phyloP scores from a whole-genome alignment of 1,139 yeast species.

The Hansenula sp. region DNA sequence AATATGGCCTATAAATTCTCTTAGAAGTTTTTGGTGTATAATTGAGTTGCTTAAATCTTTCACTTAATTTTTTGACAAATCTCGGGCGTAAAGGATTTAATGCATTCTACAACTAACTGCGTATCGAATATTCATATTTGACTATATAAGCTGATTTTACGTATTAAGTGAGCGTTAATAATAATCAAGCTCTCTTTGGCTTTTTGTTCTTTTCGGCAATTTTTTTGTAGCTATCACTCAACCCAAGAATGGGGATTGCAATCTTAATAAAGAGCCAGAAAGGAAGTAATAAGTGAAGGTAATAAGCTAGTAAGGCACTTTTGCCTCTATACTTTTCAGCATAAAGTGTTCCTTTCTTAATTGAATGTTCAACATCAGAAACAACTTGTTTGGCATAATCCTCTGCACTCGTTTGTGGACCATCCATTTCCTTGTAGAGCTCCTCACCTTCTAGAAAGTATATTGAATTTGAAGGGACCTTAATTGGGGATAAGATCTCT shows the following conservation, averaged over 20 bases:
- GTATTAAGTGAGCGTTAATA: too few species aligned
- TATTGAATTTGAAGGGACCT: constrained; percentile 43
- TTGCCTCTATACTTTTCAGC: not conserved
- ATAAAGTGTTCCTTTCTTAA: constrained; percentile 1
- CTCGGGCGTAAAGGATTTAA: too few species aligned
- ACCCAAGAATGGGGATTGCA: not conserved
- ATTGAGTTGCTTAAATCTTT: too few species aligned
- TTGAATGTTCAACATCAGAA: constrained; percentile 7
- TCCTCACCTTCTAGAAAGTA: constrained; percentile 7
- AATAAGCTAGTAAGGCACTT: not conserved
- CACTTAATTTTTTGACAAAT: too few species aligned
- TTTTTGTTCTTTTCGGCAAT: not conserved
- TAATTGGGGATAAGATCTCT: constrained; percentile 37
- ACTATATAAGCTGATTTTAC: too few species aligned
- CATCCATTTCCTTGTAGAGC: not conserved
- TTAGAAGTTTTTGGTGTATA: too few species aligned
- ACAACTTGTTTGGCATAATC: constrained; percentile 8
- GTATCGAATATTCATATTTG: not conserved
- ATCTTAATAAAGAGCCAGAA: not conserved
- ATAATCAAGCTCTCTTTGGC: too few species aligned
- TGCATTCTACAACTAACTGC: not conserved
- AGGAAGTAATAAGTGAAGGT: not conserved
- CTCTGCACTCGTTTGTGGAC: constrained; percentile 6
- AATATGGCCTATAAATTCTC: too few species aligned
- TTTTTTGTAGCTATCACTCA: not conserved